Evolutionary conservation across 805 yeast genomes (phyloP).

Genomic region (Suhomyces emberorum): DNA sequence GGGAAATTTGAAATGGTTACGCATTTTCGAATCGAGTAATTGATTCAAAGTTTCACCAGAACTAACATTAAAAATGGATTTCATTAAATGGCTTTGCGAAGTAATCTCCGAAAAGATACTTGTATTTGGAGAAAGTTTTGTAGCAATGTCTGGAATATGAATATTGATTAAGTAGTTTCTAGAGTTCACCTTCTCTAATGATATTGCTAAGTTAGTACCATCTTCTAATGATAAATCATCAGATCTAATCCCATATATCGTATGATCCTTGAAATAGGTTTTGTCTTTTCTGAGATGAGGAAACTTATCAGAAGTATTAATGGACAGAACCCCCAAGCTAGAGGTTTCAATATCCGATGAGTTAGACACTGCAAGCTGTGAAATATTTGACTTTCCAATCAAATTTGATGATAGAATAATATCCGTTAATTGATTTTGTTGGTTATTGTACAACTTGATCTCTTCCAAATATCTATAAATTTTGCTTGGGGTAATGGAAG

Average conservation of each 20-base stretch:
- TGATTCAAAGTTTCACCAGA: conserved; percentile 9
- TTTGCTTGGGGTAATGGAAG: conserved; percentile 4
- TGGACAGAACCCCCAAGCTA: conserved; percentile 4
- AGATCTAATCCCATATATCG: conserved; percentile 29
- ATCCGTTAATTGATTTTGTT: conserved; percentile 22
- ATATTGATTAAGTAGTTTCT: conserved; percentile 34
- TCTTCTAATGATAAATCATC: neutral
- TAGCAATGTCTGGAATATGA: conserved; percentile 42
- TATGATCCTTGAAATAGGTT: conserved; percentile 25
- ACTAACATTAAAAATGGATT: conserved; percentile 8
- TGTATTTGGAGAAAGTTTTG: conserved; percentile 31
- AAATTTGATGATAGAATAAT: conserved; percentile 25
- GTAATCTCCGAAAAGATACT: conserved; percentile 12
- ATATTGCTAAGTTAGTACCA: conserved; percentile 24
- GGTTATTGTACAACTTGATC: conserved; percentile 23
- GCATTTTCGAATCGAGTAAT: conserved; percentile 15
- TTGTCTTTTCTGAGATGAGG: conserved; percentile 26
- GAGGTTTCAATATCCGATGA: conserved; percentile 14
- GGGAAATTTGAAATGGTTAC: conserved; percentile 12
- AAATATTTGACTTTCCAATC: conserved; percentile 16
- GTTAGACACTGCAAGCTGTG: conserved; percentile 17
- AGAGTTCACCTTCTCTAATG: conserved; percentile 34
- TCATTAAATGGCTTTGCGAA: conserved; percentile 8
- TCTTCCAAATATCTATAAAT: conserved; percentile 14
- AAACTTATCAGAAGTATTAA: conserved; percentile 22